Conservation (phyloP, 2,329 filamentous ascomycete genomes). For the Helicocarpus griseus region DNA sequence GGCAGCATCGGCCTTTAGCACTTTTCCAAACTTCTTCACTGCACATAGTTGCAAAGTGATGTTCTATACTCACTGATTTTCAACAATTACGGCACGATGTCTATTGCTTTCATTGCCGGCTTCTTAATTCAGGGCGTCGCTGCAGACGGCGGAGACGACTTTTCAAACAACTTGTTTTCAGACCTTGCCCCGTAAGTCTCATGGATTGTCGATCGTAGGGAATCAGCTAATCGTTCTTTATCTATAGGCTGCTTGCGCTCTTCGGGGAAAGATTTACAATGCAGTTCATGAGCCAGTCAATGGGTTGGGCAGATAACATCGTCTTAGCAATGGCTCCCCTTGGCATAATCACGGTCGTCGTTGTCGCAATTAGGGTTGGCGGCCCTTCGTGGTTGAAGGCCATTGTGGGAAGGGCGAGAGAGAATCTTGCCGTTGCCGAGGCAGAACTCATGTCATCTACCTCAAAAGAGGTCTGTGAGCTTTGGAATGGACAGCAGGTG, state of each 20-base stretch:
- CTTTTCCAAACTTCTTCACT: too few species aligned
- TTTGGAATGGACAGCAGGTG: constrained; percentile 17
- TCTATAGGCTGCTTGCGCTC: constrained; percentile 22
- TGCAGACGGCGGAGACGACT: constrained; percentile 5
- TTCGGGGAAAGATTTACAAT: constrained; percentile 41
- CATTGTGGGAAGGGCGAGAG: constrained; percentile 37
- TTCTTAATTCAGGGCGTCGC: too few species aligned
- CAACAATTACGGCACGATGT: too few species aligned
- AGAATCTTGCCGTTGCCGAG: constrained; percentile 25
- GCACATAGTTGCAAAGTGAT: too few species aligned
- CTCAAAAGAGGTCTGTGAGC: constrained; percentile 14
- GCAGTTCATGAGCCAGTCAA: constrained; percentile 39
- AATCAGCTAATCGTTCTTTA: background rate
- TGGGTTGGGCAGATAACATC: constrained; percentile 34
- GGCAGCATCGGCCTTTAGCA: too few species aligned
- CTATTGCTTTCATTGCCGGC: too few species aligned
- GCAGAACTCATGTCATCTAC: constrained; percentile 36
- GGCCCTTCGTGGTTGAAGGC: constrained; percentile 35
- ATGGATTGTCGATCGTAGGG: too few species aligned
- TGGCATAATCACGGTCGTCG: constrained; percentile 36
- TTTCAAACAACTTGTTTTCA: constrained; percentile 6
- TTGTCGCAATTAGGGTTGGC: constrained; percentile 38
- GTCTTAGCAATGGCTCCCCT: constrained; percentile 40
- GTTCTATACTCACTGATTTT: too few species aligned
- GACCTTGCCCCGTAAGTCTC: constrained; percentile 18